Base-by-base conservation (phyloP, 495 filamentous ascomycete species). In the Podospora tetraspora region DNA sequence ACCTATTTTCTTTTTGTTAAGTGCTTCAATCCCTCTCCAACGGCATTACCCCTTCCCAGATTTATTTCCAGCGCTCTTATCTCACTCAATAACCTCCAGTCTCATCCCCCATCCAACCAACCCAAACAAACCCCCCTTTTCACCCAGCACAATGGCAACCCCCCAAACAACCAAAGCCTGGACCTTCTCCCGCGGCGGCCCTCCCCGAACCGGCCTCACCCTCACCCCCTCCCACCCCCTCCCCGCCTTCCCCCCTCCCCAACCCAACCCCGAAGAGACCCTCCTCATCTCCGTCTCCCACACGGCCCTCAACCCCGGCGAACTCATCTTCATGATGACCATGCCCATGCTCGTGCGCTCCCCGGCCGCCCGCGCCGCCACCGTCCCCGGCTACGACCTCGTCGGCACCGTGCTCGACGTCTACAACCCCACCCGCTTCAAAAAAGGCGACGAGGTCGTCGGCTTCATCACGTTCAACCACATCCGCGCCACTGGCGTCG, bases 241-340 rank as follows among this genome's bases (percentile, higher is more conserved):
- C n/a, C 73, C 75, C 11, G 37, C 56, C 29, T 60, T 65, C 59
- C 56, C 66, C 52, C 68, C 27, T 56, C 1, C 64, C 60, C 11
- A 37, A 9, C 7, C 32, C 69, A 61, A 6, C 27, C 59, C 22
- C 68, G 70, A 75, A 64, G 69, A 66, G 37, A n/a, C 16, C 43
- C 68, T 82, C 66, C 76, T 79, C 25, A 62, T 84, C 64, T 71
- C 73, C 61, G 68, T 81, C 32, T 67, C 73, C 64, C 73, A 81
- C 72, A 75, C 78, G 5, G 74, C 77, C 37, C 77, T 84, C 62
- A 80, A 80, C 73, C 78, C 80, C 21, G 80, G 76, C 66, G 77
- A 72, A n/a, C 69, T 74, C 19, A 70, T 82, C 52, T 59, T 75
- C 62, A 76, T 80, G 68, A 56, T 70, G 27, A 57, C 78, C 60